Evolutionary conservation across 2,329 filamentous ascomycete species (phyloP), one percentile per base, ranked within the genome.

Genomic region (Colletotrichum graminicola): DNA sequence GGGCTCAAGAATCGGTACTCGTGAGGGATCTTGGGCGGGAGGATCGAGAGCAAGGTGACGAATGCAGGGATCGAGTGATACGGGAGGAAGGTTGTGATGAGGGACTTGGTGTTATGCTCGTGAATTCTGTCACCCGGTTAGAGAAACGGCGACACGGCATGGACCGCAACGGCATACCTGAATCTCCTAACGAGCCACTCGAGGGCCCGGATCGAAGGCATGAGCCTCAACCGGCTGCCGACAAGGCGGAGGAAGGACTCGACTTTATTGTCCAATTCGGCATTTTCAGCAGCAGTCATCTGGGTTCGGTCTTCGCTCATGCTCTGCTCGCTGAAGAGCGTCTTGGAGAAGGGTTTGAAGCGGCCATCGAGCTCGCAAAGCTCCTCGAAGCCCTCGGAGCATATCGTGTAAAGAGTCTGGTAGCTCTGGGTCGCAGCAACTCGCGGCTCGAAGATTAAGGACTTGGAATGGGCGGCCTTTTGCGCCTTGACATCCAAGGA

Each of bases 121-220:
- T 99, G 96, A 62, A 97, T 90, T 76, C 95, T 97, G 75, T 6
- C 39, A 5, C 51, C n/a, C 10, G 36, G 36, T 72, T 45, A 72
- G 68, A 63, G 8, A 21, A 10, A 49, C 43, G 29, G 57, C 74
- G 32, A 75, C 75, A 59, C 73, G 47, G 67, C 26, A 11, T 51
- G 29, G 14, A 18, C 21, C 12, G 49, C n/a, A 39, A 43, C 26
- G 10, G 76, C 87, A 73, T 84, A 97, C 94, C 92, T 90, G 78
- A 98, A 99, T 77, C 95, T 88, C 77, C 96, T 88, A 66, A 99
- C 89, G 57, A 99, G 87, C 96, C 96, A 99, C 84, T 99, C 97
- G 47, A 98, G 87, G 21, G 95, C 91, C 82, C 97, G 97, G 65
- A 97, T 89, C 0, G 94, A 94, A 51, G 96, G 95, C 83, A 92